A percentile compares a stretch with the other conserved stretches of the same genome.
Conservation (phyloP, 2,329 filamentous ascomycete species). For the Diaporthe caulivora region DNA sequence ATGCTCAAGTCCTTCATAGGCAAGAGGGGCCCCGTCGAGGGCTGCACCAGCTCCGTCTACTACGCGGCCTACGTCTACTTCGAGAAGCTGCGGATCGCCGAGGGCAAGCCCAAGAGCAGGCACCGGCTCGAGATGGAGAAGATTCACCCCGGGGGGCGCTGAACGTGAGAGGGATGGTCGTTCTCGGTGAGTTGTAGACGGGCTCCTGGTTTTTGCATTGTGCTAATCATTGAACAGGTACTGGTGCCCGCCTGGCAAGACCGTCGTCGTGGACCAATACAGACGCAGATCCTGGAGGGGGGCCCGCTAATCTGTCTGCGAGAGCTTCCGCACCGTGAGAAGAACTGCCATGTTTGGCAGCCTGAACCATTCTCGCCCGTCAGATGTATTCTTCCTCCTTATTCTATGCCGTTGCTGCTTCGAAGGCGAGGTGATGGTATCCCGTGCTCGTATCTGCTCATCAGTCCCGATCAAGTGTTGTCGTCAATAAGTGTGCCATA, state of each 20-base stretch:
- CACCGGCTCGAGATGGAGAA: slow-evolving; percentile 61
- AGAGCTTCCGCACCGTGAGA: background rate
- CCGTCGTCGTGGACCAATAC: background rate
- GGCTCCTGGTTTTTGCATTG: background rate
- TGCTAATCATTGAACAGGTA: background rate
- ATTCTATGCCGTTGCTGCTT: background rate
- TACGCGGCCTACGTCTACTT: slow-evolving; percentile 66
- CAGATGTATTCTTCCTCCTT: background rate
- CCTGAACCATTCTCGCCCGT: background rate
- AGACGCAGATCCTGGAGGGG: background rate
- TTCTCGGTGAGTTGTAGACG: background rate
- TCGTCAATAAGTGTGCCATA: background rate
- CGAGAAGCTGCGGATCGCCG: slow-evolving; percentile 62
- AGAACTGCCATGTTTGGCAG: background rate
- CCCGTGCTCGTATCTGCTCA: background rate
- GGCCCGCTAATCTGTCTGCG: background rate
- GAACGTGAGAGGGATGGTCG: background rate
- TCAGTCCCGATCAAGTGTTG: no score
- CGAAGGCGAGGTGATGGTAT: background rate
- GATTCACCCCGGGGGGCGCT: slow-evolving; percentile 3
- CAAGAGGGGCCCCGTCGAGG: slow-evolving; percentile 57
- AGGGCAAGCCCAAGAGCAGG: slow-evolving; percentile 61
- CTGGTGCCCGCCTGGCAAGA: background rate
- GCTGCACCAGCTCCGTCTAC: slow-evolving; percentile 57
- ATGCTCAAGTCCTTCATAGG: slow-evolving; percentile 58